Percentiles rank a stretch among this genome's conserved stretches.
Conservation (phyloP, 345 rosid species). For the Populus deltoides region DNA sequence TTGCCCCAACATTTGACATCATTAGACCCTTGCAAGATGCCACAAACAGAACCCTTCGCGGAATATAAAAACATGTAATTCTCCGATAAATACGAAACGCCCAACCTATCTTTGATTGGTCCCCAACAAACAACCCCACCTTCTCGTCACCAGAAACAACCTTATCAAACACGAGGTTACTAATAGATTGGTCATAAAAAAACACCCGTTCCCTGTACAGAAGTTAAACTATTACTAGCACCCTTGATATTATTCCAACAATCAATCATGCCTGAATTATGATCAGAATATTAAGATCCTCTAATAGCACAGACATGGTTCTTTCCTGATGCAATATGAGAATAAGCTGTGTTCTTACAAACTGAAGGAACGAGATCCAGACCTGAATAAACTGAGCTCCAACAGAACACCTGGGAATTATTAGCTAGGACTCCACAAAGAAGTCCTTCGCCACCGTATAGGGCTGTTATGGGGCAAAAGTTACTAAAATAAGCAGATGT, state of each 20-base stretch:
- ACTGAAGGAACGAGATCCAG: conserved; percentile 61
- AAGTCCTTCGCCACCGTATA: conserved; percentile 76
- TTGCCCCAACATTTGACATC: conserved; percentile 71
- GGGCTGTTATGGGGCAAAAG: conserved; percentile 59
- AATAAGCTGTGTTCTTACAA: conserved; percentile 55
- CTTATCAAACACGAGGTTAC: conserved; percentile 47
- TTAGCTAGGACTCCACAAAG: conserved; percentile 73
- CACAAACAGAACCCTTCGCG: conserved; percentile 52
- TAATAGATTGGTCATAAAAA: conserved; percentile 49
- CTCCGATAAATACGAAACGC: conserved; percentile 41
- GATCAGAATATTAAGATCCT: conserved; percentile 74
- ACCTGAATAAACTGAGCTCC: conserved; percentile 48
- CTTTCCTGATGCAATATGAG: conserved; percentile 78
- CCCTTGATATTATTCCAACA: conserved; percentile 65
- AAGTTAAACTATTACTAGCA: conserved; percentile 36
- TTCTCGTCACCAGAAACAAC: conserved; percentile 76
- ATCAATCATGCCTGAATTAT: conserved; percentile 62
- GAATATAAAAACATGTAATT: conserved; percentile 54
- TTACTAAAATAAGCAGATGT: conserved; percentile 28
- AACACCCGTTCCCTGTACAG: conserved; percentile 26
- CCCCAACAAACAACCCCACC: conserved; percentile 86
- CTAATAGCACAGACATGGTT: conserved; percentile 81
- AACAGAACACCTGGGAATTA: conserved; percentile 67
- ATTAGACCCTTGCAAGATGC: conserved; percentile 45
- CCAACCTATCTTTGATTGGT: conserved; percentile 47